A percentile compares a stretch with the other conserved stretches of the same genome.
Evolutionary conservation across 352 stramenopile genomes (phyloP).

Genomic region (Pythium pyrilobum): DNA sequence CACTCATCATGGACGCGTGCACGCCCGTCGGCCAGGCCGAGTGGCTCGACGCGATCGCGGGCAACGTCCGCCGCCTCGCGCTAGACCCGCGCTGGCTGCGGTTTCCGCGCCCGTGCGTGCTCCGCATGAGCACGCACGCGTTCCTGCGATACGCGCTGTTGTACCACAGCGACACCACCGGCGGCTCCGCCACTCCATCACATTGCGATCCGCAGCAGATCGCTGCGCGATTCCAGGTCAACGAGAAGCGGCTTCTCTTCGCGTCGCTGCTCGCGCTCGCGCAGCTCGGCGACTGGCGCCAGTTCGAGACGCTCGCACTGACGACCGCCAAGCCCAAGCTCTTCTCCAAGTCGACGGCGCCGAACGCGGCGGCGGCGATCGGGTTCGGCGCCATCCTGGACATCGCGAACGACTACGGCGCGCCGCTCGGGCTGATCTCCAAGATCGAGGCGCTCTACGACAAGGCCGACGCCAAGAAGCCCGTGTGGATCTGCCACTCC

Average conservation of each 20-base stretch:
- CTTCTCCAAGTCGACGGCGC: slow-evolving; percentile 27
- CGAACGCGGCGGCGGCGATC: slow-evolving; percentile 28
- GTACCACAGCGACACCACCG: slow-evolving; percentile 41
- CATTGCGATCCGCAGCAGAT: slow-evolving; percentile 18
- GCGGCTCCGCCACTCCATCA: neutral
- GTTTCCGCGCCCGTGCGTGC: slow-evolving; percentile 45
- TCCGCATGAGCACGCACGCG: slow-evolving; percentile 46
- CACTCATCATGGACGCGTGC: slow-evolving; percentile 59
- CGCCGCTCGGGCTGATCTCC: slow-evolving; percentile 37
- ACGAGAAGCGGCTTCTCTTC: slow-evolving; percentile 53
- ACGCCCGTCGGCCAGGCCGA: slow-evolving; percentile 45
- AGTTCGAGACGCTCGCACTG: slow-evolving; percentile 39
- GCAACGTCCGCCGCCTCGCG: slow-evolving; percentile 59
- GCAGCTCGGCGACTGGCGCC: slow-evolving; percentile 42
- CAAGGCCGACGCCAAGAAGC: slow-evolving; percentile 47
- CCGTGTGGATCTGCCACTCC: slow-evolving; percentile 42
- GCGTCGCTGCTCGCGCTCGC: slow-evolving; percentile 40
- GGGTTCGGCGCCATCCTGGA: slow-evolving; percentile 71
- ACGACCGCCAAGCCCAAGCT: slow-evolving; percentile 33
- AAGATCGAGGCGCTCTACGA: slow-evolving; percentile 40
- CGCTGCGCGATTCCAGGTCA: slow-evolving; percentile 40
- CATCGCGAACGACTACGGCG: slow-evolving; percentile 40
- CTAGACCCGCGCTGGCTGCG: slow-evolving; percentile 51
- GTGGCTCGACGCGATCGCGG: slow-evolving; percentile 56
- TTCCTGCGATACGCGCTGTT: slow-evolving; percentile 61